Evolutionary conservation across 139 green algal genomes (phyloP), one percentile per base, ranked within the genome.

Genomic region (Chlamydomonas urium): DNA sequence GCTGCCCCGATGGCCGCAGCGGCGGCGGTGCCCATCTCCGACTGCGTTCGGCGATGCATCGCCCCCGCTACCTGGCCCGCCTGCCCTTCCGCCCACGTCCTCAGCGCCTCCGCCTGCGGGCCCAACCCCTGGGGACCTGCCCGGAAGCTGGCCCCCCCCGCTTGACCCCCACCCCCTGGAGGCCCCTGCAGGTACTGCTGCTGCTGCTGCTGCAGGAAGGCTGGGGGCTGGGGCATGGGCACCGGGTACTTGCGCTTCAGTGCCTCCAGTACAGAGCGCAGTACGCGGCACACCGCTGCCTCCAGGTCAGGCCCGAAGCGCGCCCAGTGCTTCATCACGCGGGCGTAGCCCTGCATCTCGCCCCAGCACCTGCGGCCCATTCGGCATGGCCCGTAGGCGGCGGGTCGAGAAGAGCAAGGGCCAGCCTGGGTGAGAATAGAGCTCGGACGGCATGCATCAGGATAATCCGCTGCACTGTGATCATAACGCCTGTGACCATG

Each of bases 221-320:
- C 21, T n/a, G n/a, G n/a, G n/a, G n/a, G n/a, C n/a, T n/a, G n/a
- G n/a, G n/a, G n/a, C n/a, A n/a, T n/a, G n/a, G n/a, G n/a, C n/a
- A n/a, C n/a, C n/a, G n/a, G n/a, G n/a, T n/a, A 84, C 36, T 80
- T 72, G 28, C 75, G 72, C 34, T 69, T 77, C 33, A 82, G 71
- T 4, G 75, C 78, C 8, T 35, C 72, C 36, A 78, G 31, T 32
- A 82, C 68, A 8, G 73, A 56, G 45, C 80, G 75, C 68, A 81
- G 53, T 48, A 80, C 80, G 37, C 75, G 56, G 59, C 80, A 85
- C 69, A 85, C 69, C 33, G 80, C 66, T 24, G 80, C 73, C 65
- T 85, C 80, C 23, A 85, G 69, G 56, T 82, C 66, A 10, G 75
- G 80, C 21, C 75, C 80, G 56, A 85, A 85, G 45, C 74, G n/a